Percentiles rank a stretch among this genome's conserved stretches.
phyloP scores from a whole-genome alignment of 768 basidiomycete genomes.

The Suillus subluteus region DNA sequence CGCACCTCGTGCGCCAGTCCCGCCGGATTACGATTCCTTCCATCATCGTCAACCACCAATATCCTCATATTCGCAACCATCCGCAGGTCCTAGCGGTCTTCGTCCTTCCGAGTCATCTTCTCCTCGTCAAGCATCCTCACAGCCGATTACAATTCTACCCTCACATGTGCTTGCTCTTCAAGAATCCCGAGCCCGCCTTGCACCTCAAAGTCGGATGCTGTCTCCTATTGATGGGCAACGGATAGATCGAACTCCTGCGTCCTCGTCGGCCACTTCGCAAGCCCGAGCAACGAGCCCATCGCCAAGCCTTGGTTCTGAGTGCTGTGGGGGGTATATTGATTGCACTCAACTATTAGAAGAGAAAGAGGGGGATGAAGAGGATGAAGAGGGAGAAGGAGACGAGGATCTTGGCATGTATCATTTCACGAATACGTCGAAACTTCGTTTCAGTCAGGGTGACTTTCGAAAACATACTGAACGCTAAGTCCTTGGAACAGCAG shows the following conservation, averaged over 20 bases:
- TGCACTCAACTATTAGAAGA: slow-evolving; percentile 45
- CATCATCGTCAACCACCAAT: slow-evolving; percentile 5
- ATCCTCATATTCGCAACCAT: slow-evolving; percentile 12
- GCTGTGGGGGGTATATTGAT: slow-evolving; percentile 55
- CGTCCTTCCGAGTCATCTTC: slow-evolving; percentile 28
- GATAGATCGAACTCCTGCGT: background rate
- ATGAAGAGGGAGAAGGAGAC: background rate
- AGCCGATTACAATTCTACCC: background rate
- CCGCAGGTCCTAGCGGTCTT: slow-evolving; percentile 18
- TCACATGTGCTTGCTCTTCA: slow-evolving; percentile 1
- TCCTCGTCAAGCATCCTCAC: slow-evolving; percentile 28
- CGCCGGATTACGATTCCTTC: background rate
- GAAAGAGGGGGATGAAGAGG: slow-evolving; percentile 20
- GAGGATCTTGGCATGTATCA: background rate
- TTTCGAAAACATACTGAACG: background rate
- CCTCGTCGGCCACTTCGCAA: background rate
- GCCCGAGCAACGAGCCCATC: slow-evolving; percentile 20
- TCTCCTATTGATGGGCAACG: background rate
- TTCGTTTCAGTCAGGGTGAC: background rate
- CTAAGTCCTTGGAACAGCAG: background rate
- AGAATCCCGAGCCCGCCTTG: background rate
- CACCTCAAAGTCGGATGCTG: background rate
- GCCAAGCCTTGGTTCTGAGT: slow-evolving; percentile 41
- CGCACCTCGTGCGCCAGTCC: slow-evolving; percentile 37
- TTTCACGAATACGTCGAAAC: background rate